Base-by-base conservation (phyloP, 1,284 basidiomycete genomes). In the Inonotus hispidus region DNA sequence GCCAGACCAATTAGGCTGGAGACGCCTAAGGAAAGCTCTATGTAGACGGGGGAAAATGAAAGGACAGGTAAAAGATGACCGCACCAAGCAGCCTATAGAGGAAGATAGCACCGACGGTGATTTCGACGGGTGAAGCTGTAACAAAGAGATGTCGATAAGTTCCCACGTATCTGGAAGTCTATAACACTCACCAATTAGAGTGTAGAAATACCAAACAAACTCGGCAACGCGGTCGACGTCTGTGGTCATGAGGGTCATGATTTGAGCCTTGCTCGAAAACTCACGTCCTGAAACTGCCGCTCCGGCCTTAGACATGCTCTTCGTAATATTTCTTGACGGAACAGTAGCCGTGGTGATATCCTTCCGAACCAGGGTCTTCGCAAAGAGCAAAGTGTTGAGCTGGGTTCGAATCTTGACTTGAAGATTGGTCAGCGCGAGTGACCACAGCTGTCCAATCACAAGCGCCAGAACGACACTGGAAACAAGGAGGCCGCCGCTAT, bases 151-250 rank as follows among this genome's bases (percentile, higher is more conserved):
- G 5, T n/a, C 41, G n/a, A n/a, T 19, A 1, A 14, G 7, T 43
- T 43, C n/a, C 41, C 1, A 7, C 41, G 38, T 38, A 38, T 53
- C 14, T 19, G 53, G 23, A 27, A 61, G 16, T 54, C 32, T 52
- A 69, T 37, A 16, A 7, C 69, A 32, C 75, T 53, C 61, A 83
- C 82, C 82, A 60, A 88, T 74, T 45, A 88, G 76, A 1, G 84
- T 76, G 68, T 88, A 92, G 61, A 88, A 68, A 70, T 93, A 90
- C 84, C 86, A 92, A 2, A 86, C 77, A 69, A 94, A 92, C 60
- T 95, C 90, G 70, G 87, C 84, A 63, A 95, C 87, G 63, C 93
- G 83, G 71, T 96, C 93, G 39, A 94, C 92, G 66, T 97, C 94
- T 6, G 92, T 92, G 2, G 92, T 93, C 87, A 90, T 90, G 25